Evolutionary conservation across 768 basidiomycete genomes (phyloP), one percentile per base, ranked within the genome.

Genomic region (Termitomyces sp.): DNA sequence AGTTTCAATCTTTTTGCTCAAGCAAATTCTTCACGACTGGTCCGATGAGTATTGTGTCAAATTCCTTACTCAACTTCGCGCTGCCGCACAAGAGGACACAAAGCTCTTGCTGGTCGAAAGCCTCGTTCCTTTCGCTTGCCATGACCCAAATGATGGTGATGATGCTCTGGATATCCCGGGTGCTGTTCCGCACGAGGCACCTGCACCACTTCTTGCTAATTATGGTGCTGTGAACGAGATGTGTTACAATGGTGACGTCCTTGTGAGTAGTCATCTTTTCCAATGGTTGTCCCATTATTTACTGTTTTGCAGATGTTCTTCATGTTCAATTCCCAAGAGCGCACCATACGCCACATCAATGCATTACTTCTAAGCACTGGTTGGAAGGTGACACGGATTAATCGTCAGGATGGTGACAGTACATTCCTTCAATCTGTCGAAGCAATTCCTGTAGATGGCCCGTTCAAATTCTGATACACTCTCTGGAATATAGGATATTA

Each of bases 201-300:
- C 73, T 9, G 58, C 48, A 1, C 76, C 76, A 2, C 57, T 77
- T 2, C 63, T 77, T 23, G 65, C 75, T 2, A 76, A 77, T 49
- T 71, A 68, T 42, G 76, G 76, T 12, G 66, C 66, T 3, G 67
- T 64, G 1, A 74, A 70, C 50, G 69, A 70, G 23, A 68, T 72
- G 63, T 62, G 47, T 0, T 74, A 74, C 45, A 62, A 63, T 53
- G 67, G 65, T 20, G 74, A 77, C 46, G 54, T 75, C n/a, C 60
- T 50, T 20, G 74, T 76, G 57, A 25, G 73, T 67, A n/a, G n/a
- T n/a, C n/a, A n/a, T n/a, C 25, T 32, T 22, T 36, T 5, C 15
- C 12, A 23, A 20, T 35, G 39, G 7, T 11, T 46, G 13, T 5
- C 9, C 2, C 6, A 27, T n/a, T n/a, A 36, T 12, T 11, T 18